A percentile compares a stretch with the other conserved stretches of the same genome.
phyloP scores from a whole-genome alignment of 805 yeast species.

The Zygoascus biomembranicola region DNA sequence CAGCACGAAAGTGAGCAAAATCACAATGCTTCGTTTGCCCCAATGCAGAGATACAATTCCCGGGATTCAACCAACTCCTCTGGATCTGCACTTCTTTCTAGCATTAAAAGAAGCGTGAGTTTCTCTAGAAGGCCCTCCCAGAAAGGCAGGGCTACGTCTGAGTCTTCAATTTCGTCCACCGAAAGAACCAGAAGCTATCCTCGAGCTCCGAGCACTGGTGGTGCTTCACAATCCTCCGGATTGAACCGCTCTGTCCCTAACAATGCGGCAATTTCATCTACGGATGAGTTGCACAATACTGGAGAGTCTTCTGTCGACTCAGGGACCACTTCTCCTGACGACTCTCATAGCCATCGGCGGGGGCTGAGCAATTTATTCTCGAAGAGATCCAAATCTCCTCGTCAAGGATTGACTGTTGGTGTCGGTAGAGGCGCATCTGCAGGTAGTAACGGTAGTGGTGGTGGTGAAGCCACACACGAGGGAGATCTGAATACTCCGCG shows the following conservation, averaged over 20 bases:
- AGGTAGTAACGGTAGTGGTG: background rate
- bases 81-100: constrained; percentile 8
- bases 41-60: background rate
- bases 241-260: background rate
- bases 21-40: background rate
- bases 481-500: background rate
- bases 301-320: background rate
- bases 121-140: constrained; percentile 9
- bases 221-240: background rate
- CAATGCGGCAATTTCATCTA: background rate
- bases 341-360: background rate
- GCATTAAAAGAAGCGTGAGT: constrained; percentile 14
- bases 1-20: background rate
- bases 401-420: background rate
- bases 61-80: constrained; percentile 2
- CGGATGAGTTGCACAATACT: background rate
- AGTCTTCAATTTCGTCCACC: constrained; percentile 8
- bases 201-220: background rate
- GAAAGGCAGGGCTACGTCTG: constrained; percentile 11
- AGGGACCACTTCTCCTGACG: background rate
- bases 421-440: background rate
- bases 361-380: constrained; percentile 9
- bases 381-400: constrained; percentile 13
- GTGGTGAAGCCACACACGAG: background rate
- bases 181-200: background rate